Conservation (phyloP, 2,329 filamentous ascomycete genomes). For the Penicillium frequentans region DNA sequence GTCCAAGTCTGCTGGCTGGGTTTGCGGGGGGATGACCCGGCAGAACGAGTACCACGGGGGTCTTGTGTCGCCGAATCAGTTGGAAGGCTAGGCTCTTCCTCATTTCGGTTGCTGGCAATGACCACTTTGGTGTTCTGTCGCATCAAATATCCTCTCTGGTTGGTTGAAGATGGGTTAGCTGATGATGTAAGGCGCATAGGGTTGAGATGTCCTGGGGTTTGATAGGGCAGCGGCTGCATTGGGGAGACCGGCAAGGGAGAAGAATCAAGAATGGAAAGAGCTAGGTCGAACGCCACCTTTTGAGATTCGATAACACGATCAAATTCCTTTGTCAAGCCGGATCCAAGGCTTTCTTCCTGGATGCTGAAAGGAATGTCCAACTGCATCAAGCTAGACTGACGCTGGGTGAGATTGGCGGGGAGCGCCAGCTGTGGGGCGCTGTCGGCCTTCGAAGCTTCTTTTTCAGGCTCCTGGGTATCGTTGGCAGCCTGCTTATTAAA, state of each 20-base stretch:
- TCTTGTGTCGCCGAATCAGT: constrained; percentile 26
- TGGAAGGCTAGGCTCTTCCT: constrained; percentile 49
- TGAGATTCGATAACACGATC: constrained; percentile 92
- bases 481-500: constrained; percentile 25
- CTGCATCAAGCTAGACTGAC: constrained; percentile 74
- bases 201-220: constrained; percentile 18
- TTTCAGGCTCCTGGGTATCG: constrained; percentile 17
- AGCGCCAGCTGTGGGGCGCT: constrained; percentile 16
- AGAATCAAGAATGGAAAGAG: constrained; percentile 40
- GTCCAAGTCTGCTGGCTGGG: constrained; percentile 88
- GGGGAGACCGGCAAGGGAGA: constrained; percentile 9
- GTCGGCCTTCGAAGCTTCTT: background rate
- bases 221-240: constrained; percentile 15
- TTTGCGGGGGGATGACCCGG: constrained; percentile 72
- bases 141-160: constrained; percentile 98
- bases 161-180: constrained; percentile 64
- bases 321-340: constrained; percentile 89
- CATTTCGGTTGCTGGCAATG: constrained; percentile 75
- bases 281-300: constrained; percentile 73
- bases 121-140: constrained; percentile 97
- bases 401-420: constrained; percentile 44
- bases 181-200: constrained; percentile 32
- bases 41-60: constrained; percentile 56
- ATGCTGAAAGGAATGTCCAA: constrained; percentile 76
- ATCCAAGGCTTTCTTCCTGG: constrained; percentile 67